These are phyloP conservation scores for Strigomonas culicis DNA, from an alignment of 208 protist genomes.

Conservation along the genomic window DNA sequence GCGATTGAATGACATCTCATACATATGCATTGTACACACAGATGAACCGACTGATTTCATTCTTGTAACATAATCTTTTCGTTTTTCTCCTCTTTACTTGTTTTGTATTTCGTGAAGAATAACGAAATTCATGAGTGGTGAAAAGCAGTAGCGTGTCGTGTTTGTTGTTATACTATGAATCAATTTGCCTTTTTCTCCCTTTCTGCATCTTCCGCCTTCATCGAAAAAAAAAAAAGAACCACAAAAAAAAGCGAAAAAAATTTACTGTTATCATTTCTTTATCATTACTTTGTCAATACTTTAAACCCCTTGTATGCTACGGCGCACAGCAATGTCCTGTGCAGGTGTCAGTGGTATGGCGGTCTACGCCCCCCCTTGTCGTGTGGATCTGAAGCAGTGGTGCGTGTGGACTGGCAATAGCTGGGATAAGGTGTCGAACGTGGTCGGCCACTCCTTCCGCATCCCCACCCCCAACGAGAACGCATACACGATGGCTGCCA, in stretches of 20 bases:
- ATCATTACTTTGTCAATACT: slow-evolving; percentile 7
- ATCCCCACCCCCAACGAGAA: slow-evolving; percentile 85
- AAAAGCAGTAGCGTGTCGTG: neutral
- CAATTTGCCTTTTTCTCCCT: slow-evolving; percentile 10
- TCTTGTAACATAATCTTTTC: neutral
- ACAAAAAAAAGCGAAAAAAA: neutral
- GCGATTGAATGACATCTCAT: too few relatives aligned
- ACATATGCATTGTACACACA: too few relatives aligned
- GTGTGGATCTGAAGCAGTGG: slow-evolving; percentile 84
- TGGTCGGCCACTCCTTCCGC: slow-evolving; percentile 87
- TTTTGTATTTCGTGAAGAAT: too few relatives aligned
- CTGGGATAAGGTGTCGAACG: slow-evolving; percentile 85
- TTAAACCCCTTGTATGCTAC: slow-evolving; percentile 38
- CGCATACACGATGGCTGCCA: slow-evolving; percentile 90
- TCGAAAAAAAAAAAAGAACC: neutral
- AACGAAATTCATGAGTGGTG: too few relatives aligned
- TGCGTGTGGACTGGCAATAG: slow-evolving; percentile 89
- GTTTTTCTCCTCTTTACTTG: slow-evolving; percentile 2
- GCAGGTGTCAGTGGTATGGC: slow-evolving; percentile 84
- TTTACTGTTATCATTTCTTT: neutral
- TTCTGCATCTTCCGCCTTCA: neutral
- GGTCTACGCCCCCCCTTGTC: slow-evolving; percentile 80
- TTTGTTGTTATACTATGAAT: neutral
- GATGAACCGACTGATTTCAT: slow-evolving; percentile 1
- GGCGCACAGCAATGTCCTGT: slow-evolving; percentile 31